These are phyloP conservation scores for Rhizoclosmatium globosum DNA, from an alignment of 192 early-diverging fungal genomes.

Conservation along the genomic window DNA sequence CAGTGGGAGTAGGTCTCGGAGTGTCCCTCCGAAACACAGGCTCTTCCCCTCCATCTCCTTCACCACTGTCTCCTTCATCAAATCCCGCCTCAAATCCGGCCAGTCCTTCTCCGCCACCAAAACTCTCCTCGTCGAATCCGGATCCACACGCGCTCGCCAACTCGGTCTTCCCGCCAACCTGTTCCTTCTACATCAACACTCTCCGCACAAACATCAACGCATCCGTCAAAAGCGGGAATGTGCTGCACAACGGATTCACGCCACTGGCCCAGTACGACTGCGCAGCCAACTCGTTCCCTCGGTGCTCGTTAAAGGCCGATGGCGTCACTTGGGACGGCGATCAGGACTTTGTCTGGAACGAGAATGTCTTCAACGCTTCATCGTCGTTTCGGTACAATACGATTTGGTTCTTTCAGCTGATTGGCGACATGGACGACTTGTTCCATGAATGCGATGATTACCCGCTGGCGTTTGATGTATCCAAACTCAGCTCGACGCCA, in stretches of 20 bases:
- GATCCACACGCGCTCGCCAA: slow-evolving; percentile 1
- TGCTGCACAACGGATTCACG: slow-evolving; percentile 7
- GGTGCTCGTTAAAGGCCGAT: neutral
- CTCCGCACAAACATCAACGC: neutral
- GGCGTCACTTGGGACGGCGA: slow-evolving; percentile 9
- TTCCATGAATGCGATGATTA: slow-evolving; percentile 26
- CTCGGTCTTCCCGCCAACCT: neutral
- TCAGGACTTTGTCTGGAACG: slow-evolving; percentile 1
- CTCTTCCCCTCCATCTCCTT: no score
- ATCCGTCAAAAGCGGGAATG: neutral
- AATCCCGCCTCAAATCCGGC: neutral
- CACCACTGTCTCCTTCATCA: no score
- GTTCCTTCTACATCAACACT: slow-evolving; percentile 7
- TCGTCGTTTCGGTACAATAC: slow-evolving; percentile 6
- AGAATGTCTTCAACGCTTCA: neutral
- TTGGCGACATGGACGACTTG: slow-evolving; percentile 27
- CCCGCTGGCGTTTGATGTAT: neutral
- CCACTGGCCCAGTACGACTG: neutral
- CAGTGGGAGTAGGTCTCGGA: no score
- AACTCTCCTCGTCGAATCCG: neutral
- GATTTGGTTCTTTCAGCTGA: slow-evolving; percentile 9
- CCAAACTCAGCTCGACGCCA: slow-evolving; percentile 12
- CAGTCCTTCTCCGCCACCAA: neutral
- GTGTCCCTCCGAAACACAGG: no score
- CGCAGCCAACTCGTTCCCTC: neutral